phyloP scores from a whole-genome alignment of 2,329 filamentous ascomycete species.

The Cryoendolithus antarcticus region DNA sequence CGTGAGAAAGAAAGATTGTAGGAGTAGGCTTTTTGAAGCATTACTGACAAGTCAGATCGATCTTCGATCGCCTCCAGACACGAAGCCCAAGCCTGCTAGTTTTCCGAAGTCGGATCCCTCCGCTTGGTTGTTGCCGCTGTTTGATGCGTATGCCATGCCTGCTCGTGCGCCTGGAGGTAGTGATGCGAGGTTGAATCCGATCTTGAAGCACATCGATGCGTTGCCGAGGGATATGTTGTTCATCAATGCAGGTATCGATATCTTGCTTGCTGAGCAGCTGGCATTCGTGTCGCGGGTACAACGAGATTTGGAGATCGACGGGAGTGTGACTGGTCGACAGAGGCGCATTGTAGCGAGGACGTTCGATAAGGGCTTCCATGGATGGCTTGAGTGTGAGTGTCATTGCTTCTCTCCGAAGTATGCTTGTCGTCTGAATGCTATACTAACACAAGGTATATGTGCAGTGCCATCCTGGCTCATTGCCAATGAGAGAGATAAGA shows the following conservation, averaged over 20 bases:
- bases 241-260: slow-evolving; percentile 30
- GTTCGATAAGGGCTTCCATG: slow-evolving; percentile 21
- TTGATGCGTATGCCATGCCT: slow-evolving; percentile 31
- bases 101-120: slow-evolving; percentile 29
- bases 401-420: background rate
- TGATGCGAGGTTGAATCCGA: slow-evolving; percentile 27
- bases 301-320: slow-evolving; percentile 17
- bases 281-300: slow-evolving; percentile 26
- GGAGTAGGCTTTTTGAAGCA: background rate
- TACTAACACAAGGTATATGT: background rate
- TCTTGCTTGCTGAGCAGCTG: slow-evolving; percentile 30
- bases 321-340: slow-evolving; percentile 7
- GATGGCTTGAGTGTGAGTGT: slow-evolving; percentile 15
- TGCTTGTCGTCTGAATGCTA: background rate
- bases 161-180: slow-evolving; percentile 16
- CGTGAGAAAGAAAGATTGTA: no score
- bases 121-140: slow-evolving; percentile 28
- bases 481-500: background rate
- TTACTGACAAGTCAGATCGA: slow-evolving; percentile 13
- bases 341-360: slow-evolving; percentile 15
- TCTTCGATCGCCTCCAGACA: slow-evolving; percentile 26
- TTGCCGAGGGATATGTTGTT: slow-evolving; percentile 30
- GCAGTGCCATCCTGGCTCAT: background rate
- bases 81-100: slow-evolving; percentile 27
- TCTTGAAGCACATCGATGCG: slow-evolving; percentile 22